Base-by-base conservation (phyloP, 345 rosid genomes). In the Luvunga scandens region DNA sequence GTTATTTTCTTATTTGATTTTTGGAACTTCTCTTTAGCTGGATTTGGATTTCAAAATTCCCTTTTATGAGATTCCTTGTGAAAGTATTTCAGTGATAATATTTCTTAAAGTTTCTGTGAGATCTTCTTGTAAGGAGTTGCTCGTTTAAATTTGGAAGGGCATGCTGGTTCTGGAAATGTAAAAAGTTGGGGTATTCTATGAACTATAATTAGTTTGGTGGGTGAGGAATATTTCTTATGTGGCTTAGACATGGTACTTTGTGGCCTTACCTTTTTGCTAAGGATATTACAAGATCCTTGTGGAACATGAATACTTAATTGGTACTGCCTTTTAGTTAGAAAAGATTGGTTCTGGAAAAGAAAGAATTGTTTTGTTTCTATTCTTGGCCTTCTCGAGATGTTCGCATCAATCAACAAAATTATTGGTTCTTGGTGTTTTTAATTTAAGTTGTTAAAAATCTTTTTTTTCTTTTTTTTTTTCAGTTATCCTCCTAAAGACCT, bases 171-270 rank as follows among this genome's bases (percentile, higher is more conserved):
- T 76, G 53, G 61, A 48, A 67, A 59, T 76, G 50, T 22, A 62
- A 61, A 56, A 77, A 72, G 75, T 72, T 69, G 59, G 76, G 28
- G 19, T 78, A 78, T 85, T 69, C 48, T 70, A 73, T 72, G 79
- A 64, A 14, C 21, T 42, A 42, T 42, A 4, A 13, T 84, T 80
- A 64, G 68, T 67, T 63, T 86, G 78, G 55, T 38, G 69, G 55
- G 45, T 60, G 55, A 76, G 68, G 85, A 82, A 71, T 86, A 71
- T 84, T 71, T 82, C 77, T 59, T 73, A 60, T 53, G 56, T 83
- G 84, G 73, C 77, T 50, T 50, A 34, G 63, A 36, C 75, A 63
- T 57, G 36, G 56, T 66, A 19, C 48, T 42, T 8, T 38, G 62
- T 50, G 75, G 73, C 76, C 69, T 71, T 80, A 53, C 79, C 64